A percentile compares a stretch with the other conserved stretches of the same genome.
These are phyloP conservation scores for Gremmenia infestans DNA, from an alignment of 2,329 filamentous ascomycete species.

Conservation along the genomic window DNA sequence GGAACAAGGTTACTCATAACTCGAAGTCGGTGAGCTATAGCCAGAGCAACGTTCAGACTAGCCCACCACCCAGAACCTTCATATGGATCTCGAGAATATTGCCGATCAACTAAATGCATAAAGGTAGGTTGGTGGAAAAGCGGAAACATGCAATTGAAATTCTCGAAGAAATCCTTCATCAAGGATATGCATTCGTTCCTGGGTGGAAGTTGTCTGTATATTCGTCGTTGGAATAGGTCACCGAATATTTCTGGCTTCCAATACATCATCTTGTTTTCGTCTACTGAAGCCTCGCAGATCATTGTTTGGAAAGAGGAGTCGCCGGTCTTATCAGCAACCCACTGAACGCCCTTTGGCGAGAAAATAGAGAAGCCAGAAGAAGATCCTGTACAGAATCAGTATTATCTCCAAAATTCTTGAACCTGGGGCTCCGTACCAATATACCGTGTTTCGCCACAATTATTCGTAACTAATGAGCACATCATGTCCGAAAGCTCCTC, in stretches of 20 bases:
- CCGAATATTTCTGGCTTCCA: constrained; percentile 98
- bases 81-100: constrained; percentile 90
- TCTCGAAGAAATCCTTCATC: constrained; percentile 91
- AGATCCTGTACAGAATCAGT: constrained; percentile 55
- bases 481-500: constrained; percentile 95
- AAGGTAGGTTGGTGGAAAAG: constrained; percentile 97
- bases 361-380: constrained; percentile 99
- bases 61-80: constrained; percentile 98
- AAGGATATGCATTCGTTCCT: constrained; percentile 85
- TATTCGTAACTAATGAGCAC: constrained; percentile 95
- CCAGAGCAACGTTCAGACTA: constrained; percentile 86
- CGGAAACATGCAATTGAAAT: constrained; percentile 99
- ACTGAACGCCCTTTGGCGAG: constrained; percentile 94
- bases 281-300: constrained; percentile 85
- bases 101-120: constrained; percentile 92
- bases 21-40: constrained; percentile 86
- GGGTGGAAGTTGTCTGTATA: constrained; percentile 78
- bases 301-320: constrained; percentile 91
- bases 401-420: not conserved
- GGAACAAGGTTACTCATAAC: constrained; percentile 94
- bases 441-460: constrained; percentile 89
- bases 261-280: constrained; percentile 92
- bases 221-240: constrained; percentile 79
- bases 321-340: constrained; percentile 98
- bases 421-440: constrained; percentile 61